These are phyloP conservation scores for Pleurotus giganteus DNA, from an alignment of 768 basidiomycete species.

Conservation along the genomic window DNA sequence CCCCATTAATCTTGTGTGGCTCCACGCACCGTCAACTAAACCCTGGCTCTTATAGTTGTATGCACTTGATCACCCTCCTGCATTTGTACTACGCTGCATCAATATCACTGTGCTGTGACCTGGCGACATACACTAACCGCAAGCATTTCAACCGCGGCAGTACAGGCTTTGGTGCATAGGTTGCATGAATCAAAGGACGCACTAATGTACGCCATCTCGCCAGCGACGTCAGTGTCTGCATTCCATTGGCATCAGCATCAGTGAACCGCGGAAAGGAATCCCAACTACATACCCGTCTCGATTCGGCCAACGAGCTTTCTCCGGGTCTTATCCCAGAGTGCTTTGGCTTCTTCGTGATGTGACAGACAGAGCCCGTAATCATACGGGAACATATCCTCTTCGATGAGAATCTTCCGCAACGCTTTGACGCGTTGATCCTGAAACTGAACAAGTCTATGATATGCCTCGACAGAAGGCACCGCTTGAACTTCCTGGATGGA, in stretches of 20 bases:
- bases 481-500: slow-evolving; percentile 44
- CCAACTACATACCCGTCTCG: slow-evolving; percentile 44
- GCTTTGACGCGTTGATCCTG: slow-evolving; percentile 56
- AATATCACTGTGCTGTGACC: neutral
- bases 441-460: slow-evolving; percentile 60
- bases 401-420: slow-evolving; percentile 48
- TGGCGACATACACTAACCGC: slow-evolving; percentile 37
- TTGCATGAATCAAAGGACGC: slow-evolving; percentile 48
- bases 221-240: slow-evolving; percentile 63
- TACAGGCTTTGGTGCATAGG: slow-evolving; percentile 57
- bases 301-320: slow-evolving; percentile 42
- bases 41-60: slow-evolving; percentile 36
- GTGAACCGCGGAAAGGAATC: neutral
- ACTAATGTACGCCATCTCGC: slow-evolving; percentile 58
- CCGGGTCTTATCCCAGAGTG: slow-evolving; percentile 52
- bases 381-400: slow-evolving; percentile 69
- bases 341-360: slow-evolving; percentile 44
- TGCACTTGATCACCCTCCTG: slow-evolving; percentile 46
- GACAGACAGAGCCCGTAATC: slow-evolving; percentile 63
- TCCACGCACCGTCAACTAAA: neutral
- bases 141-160: slow-evolving; percentile 68
- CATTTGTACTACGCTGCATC: slow-evolving; percentile 57
- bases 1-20: neutral
- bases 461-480: slow-evolving; percentile 58
- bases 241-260: slow-evolving; percentile 10